These are phyloP conservation scores for Monosporascus sp. DNA, from an alignment of 2,329 filamentous ascomycete species.

Conservation along the genomic window DNA sequence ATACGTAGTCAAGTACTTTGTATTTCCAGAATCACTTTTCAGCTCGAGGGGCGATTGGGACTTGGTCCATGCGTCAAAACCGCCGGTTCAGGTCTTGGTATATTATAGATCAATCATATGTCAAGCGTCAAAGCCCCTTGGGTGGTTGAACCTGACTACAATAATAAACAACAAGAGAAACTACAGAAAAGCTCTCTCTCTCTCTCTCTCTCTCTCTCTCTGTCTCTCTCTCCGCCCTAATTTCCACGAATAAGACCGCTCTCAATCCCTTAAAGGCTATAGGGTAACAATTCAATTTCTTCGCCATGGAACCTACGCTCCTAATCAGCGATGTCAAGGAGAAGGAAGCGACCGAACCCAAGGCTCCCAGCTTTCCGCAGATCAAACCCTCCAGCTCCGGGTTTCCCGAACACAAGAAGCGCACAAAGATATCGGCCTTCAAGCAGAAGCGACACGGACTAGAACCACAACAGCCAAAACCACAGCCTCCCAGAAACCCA, in stretches of 20 bases:
- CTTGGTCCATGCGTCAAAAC: neutral
- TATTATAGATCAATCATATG: too few species aligned
- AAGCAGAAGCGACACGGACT: constrained; percentile 57
- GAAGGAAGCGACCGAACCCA: constrained; percentile 54
- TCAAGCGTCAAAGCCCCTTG: too few species aligned
- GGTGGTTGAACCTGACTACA: too few species aligned
- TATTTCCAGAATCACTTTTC: neutral
- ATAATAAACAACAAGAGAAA: too few species aligned
- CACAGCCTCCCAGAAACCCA: constrained; percentile 15
- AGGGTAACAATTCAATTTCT: neutral
- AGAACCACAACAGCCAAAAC: constrained; percentile 18
- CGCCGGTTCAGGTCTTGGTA: too few species aligned
- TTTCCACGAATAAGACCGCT: too few species aligned
- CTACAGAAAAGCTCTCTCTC: too few species aligned
- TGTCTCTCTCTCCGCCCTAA: too few species aligned
- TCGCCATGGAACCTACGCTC: constrained; percentile 10
- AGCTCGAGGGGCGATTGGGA: neutral
- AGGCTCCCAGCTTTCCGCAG: constrained; percentile 58
- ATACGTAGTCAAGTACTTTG: neutral
- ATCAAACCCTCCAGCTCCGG: constrained; percentile 56
- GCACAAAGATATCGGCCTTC: constrained; percentile 68
- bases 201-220: too few species aligned
- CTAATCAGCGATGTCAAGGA: constrained; percentile 76
- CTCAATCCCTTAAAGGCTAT: too few species aligned
- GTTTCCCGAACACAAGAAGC: constrained; percentile 85